phyloP scores from a whole-genome alignment of 495 filamentous ascomycete genomes.

The Penicillium robsamsonii region DNA sequence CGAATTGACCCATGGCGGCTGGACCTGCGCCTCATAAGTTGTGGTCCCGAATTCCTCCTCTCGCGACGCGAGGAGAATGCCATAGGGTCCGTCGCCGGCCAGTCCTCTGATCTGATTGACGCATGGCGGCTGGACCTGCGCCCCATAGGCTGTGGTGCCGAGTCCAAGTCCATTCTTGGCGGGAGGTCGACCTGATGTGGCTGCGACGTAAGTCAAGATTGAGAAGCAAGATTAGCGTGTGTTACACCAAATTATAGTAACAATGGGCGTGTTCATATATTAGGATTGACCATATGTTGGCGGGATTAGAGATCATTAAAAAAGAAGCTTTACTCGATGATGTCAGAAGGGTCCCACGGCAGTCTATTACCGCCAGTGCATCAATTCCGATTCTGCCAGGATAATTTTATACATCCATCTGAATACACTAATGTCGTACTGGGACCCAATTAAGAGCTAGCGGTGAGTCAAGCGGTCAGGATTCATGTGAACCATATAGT shows the following conservation, averaged over 20 bases:
- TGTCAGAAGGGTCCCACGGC: conserved; percentile 1
- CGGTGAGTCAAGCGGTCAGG: not conserved
- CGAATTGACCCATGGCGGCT: conserved; percentile 6
- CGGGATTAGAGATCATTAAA: not conserved
- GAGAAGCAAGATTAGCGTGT: not conserved
- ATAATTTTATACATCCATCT: not conserved
- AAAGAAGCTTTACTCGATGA: conserved; percentile 3
- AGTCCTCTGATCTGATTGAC: conserved; percentile 17
- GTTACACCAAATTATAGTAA: not conserved
- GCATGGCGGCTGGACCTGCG: conserved; percentile 2
- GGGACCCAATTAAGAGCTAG: too few relatives aligned
- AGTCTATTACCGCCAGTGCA: not conserved
- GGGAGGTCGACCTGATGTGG: conserved; percentile 19
- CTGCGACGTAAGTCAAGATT: not conserved
- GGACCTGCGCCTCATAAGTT: conserved; percentile 4
- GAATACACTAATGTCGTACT: too few relatives aligned
- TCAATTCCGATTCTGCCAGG: not conserved
- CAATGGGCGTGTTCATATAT: not conserved
- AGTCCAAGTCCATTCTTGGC: conserved; percentile 12
- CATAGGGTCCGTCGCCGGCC: conserved; percentile 9
- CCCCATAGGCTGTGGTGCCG: conserved; percentile 1
- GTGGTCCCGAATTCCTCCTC: not conserved
- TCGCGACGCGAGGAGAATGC: not conserved
- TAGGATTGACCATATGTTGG: not conserved
- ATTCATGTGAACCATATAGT: not conserved